Evolutionary conservation across 2,329 filamentous ascomycete species (phyloP), one percentile per base, ranked within the genome.

Genomic region (Cercospora brassicicola): DNA sequence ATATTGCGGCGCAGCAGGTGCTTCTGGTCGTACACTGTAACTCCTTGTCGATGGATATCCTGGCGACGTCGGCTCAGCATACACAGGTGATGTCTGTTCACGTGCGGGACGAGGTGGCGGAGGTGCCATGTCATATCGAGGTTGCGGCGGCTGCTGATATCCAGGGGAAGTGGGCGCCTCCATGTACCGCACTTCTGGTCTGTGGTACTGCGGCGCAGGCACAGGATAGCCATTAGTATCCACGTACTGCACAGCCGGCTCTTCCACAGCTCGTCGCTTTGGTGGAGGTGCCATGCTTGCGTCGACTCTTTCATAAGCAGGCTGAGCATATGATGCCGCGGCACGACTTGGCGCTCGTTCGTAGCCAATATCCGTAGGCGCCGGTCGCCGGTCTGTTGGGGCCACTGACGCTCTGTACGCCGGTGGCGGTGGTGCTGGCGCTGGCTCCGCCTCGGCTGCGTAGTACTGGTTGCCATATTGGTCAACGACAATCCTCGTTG

Each of bases 401-500:
- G 84, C 86, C 15, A 85, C 82, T 7, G 87, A 88, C 60, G 86
- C 86, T 57, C 86, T 81, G 20, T 83, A 75, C 18, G 68, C 23
- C 28, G 62, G 73, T 71, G 72, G 74, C 30, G 45, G 42, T 60
- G 72, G 69, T 15, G 71, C 59, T 11, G 73, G 65, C 15, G 64
- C 70, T 15, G 81, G 78, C 11, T 78, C 76, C 42, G 82, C 78
- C 5, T 85, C 79, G 51, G 84, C 83, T 70, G 88, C 87, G 69
- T 87, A 87, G 80, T 94, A 97, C 77, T 92, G 89, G 77, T 92
- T 91, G 48, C 93, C 93, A 79, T 89, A 92, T 69, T 91, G 88
- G 79, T 97, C 94, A 64, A 96, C 84, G 36, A 96, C 85, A 70
- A 97, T 73, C 15, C 90, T 69, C 90, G 88, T 65, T 83, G 56